Evolutionary conservation across 2,329 filamentous ascomycete species (phyloP).

Genomic region (Pseudocercospora eumusae): DNA sequence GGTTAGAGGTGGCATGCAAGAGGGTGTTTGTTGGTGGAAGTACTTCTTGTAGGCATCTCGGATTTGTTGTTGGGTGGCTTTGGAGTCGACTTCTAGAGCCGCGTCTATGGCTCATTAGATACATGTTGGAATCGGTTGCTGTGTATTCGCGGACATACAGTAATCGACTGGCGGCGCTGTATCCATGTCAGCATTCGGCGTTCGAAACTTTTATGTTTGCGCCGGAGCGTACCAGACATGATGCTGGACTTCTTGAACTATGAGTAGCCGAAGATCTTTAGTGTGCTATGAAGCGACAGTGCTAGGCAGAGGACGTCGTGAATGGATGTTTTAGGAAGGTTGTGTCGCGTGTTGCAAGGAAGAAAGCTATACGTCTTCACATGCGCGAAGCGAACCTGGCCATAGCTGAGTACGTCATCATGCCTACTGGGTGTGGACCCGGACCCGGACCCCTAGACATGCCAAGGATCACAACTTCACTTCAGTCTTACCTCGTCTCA

Average conservation of each 20-base stretch:
- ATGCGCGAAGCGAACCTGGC: neutral
- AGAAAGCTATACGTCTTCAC: constrained; percentile 4
- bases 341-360: constrained; percentile 2
- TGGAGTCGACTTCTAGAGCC: constrained; percentile 51
- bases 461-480: neutral
- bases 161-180: constrained; percentile 42
- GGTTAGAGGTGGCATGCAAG: neutral
- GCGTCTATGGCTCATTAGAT: constrained; percentile 29
- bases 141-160: constrained; percentile 19
- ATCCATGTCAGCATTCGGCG: neutral
- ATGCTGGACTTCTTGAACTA: neutral
- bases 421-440: neutral
- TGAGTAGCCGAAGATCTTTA: neutral
- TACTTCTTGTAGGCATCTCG: constrained; percentile 90
- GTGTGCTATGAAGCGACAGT: neutral
- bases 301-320: neutral
- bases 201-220: neutral
- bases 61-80: constrained; percentile 78
- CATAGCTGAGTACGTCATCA: neutral
- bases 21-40: constrained; percentile 10
- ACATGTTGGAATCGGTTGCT: neutral
- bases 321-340: neutral
- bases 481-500: too few species aligned
- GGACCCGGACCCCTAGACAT: neutral
- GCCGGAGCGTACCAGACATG: constrained; percentile 6